These are phyloP conservation scores for Saccharomyces pastorianus DNA, from an alignment of 1,139 yeast species.

Conservation along the genomic window DNA sequence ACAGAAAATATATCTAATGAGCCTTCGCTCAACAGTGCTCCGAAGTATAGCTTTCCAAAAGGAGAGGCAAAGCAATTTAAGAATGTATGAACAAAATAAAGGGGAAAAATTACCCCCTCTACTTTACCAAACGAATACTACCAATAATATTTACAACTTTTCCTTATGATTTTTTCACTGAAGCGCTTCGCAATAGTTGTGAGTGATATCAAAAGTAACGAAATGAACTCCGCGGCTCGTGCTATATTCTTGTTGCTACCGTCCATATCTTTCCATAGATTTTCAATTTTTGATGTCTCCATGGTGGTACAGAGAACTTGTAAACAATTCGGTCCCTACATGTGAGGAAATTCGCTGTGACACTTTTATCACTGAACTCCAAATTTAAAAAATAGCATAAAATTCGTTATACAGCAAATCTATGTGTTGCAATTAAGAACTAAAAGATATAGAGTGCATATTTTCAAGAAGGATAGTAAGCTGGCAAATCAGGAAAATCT, in stretches of 20 bases:
- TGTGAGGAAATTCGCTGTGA: not conserved
- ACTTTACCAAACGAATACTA: not conserved
- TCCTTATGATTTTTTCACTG: not conserved
- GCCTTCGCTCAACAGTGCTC: not conserved
- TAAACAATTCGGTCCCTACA: not conserved
- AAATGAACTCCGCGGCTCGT: not conserved
- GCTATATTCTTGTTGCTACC: not conserved
- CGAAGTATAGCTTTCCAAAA: not conserved
- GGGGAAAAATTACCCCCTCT: not conserved
- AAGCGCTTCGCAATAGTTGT: not conserved
- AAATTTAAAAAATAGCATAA: too few relatives aligned
- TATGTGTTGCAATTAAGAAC: not conserved
- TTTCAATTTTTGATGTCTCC: not conserved
- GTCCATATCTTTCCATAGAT: not conserved
- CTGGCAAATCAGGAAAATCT: conserved; percentile 10
- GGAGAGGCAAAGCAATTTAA: not conserved
- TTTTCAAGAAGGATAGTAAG: too few relatives aligned
- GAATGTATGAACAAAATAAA: not conserved
- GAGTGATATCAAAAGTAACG: not conserved
- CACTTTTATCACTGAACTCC: too few relatives aligned
- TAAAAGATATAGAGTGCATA: not conserved
- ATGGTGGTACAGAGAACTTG: too few relatives aligned
- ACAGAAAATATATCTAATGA: not conserved
- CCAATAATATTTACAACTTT: too few relatives aligned
- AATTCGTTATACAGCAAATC: not conserved